A percentile compares a stretch with the other conserved stretches of the same genome.
Conservation (phyloP, 2,329 filamentous ascomycete genomes). For the Fusarium coicis region DNA sequence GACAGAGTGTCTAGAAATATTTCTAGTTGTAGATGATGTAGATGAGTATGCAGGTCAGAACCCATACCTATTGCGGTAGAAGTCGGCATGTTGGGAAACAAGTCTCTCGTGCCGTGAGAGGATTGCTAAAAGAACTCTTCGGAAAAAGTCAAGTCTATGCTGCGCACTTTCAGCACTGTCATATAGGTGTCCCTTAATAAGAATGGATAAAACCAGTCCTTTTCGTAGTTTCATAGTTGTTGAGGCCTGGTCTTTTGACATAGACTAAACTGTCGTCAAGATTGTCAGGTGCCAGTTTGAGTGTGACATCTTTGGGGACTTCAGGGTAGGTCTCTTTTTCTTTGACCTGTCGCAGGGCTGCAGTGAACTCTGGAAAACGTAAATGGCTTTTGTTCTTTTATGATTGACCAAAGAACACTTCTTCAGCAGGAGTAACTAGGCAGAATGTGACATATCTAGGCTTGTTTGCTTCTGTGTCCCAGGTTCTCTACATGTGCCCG, state of each 20-base stretch:
- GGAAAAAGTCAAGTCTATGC: too few relatives aligned
- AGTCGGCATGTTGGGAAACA: too few relatives aligned
- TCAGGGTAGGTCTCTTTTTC: background rate
- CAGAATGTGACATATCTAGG: background rate
- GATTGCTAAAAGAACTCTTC: too few relatives aligned
- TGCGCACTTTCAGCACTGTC: too few relatives aligned
- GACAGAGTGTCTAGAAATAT: too few relatives aligned
- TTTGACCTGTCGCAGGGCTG: background rate
- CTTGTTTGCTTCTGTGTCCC: background rate
- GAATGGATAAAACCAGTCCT: too few relatives aligned
- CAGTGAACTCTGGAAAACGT: background rate
- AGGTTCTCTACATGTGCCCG: background rate
- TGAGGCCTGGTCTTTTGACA: background rate
- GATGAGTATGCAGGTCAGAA: too few relatives aligned
- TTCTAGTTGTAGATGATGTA: too few relatives aligned
- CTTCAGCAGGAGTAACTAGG: background rate
- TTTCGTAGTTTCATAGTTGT: too few relatives aligned
- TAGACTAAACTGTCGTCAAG: background rate
- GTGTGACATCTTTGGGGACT: background rate
- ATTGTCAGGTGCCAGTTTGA: background rate
- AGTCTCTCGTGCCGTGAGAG: too few relatives aligned
- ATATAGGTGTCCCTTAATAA: too few relatives aligned
- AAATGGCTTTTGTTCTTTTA: background rate
- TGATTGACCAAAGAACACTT: background rate
- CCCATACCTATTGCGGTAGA: too few relatives aligned